Evolutionary conservation across 495 filamentous ascomycete genomes (phyloP).

Genomic region (Xylaria grammica): DNA sequence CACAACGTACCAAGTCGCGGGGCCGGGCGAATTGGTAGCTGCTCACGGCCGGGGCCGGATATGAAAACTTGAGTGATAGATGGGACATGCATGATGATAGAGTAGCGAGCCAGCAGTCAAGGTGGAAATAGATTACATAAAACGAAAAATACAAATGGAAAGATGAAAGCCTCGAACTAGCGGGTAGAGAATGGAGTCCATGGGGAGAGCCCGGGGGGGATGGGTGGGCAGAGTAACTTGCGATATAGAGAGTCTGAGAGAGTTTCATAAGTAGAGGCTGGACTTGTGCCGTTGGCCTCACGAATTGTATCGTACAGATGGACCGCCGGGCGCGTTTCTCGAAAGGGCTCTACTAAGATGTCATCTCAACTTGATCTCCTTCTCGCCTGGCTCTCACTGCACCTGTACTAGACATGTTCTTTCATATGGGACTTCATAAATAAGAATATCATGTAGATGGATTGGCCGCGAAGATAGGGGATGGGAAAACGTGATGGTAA

Average conservation of each 20-base stretch:
- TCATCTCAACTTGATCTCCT: too few relatives aligned
- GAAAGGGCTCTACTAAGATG: too few relatives aligned
- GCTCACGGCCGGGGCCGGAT: background rate
- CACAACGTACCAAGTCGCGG: background rate
- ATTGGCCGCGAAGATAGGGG: too few relatives aligned
- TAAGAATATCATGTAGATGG: too few relatives aligned
- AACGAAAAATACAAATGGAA: background rate
- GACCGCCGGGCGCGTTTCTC: too few relatives aligned
- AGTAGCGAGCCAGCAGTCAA: background rate
- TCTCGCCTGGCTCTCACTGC: too few relatives aligned
- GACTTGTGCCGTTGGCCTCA: background rate
- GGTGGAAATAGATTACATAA: too few relatives aligned
- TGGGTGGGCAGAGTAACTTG: conserved; percentile 1
- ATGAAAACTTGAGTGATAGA: background rate
- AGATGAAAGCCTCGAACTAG: background rate
- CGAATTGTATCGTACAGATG: background rate
- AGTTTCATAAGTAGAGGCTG: background rate
- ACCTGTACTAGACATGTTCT: too few relatives aligned
- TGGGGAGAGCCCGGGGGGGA: background rate
- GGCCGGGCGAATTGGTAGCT: background rate
- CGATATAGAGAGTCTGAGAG: background rate
- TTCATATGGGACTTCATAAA: too few relatives aligned
- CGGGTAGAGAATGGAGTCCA: background rate
- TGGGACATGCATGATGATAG: background rate
- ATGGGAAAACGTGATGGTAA: too few relatives aligned